Evolutionary conservation across 2,329 filamentous ascomycete genomes (phyloP), one percentile per base, ranked within the genome.

Genomic region (Neospermospora avenae): DNA sequence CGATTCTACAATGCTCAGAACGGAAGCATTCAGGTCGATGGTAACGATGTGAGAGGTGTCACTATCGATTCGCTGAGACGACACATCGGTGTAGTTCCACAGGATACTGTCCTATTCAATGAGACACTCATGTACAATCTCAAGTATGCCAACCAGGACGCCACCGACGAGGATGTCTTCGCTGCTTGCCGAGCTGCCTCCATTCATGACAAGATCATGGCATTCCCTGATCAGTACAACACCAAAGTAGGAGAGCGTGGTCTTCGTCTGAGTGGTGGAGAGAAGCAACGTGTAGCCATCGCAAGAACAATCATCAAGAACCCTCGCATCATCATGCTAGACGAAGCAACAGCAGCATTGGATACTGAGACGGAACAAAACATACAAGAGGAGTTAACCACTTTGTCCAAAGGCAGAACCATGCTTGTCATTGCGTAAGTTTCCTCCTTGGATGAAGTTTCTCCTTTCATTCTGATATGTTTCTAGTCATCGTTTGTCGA

Each of bases 51-150:
- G 52, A 86, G 90, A 73, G 86, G 92, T 66, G 78, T 96, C 61
- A 96, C 91, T 1, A 97, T 98, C 68, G 91, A 97, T 75, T 96
- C 92, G n/a, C 81, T 99, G 58, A 86, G 95, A 67, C 84, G 84
- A 61, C 89, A 93, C 72, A 97, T 99, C 70, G 95, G 95, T 24
- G 93, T 99, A 45, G 95, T 99, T 6, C 95, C 95, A 1, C 95
- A 99, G 74, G 95, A 99, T 70, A 97, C 93, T 4, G 90, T 96
- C 5, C 80, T 97, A 46, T 97, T 97, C 81, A 96, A 96, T 73
- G 93, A 96, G 74, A 89, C 89, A 0, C 78, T 97, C 64, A 95
- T 96, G 91, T 96, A 96, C 77, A 97, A 97, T 72, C 79, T 97
- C 63, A 89, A 87, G 73, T 96, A 97, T 72, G 92, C 93, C 61